phyloP scores from a whole-genome alignment of 169 alveolate species.

The Plasmodium fragile region DNA sequence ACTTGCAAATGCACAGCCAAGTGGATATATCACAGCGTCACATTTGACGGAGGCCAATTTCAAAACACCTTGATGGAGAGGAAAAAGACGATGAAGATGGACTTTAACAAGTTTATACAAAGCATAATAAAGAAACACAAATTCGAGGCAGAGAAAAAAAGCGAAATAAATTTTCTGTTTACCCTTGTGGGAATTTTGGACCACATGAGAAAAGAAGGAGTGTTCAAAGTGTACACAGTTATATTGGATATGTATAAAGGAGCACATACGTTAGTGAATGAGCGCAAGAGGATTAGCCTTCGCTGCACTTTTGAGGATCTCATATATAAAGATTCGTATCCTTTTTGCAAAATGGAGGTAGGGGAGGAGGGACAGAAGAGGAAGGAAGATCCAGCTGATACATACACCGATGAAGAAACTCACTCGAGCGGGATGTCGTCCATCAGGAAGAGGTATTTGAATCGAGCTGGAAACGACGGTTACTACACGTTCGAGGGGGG shows the following conservation, averaged over 20 bases:
- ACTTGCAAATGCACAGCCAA: neutral
- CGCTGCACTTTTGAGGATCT: neutral
- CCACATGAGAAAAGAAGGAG: slow-evolving; percentile 43
- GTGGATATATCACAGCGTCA: neutral
- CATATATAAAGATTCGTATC: slow-evolving; percentile 25
- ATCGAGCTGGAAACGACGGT: neutral
- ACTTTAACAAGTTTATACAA: slow-evolving; percentile 11
- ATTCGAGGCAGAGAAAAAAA: slow-evolving; percentile 18
- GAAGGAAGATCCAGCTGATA: neutral
- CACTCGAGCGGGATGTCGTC: neutral
- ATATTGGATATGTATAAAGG: slow-evolving; percentile 26
- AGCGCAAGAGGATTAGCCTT: neutral
- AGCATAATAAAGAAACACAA: slow-evolving; percentile 2
- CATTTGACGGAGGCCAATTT: neutral
- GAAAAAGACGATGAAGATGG: slow-evolving; percentile 44
- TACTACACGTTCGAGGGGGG: neutral
- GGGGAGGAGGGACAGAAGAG: neutral
- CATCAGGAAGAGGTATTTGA: neutral
- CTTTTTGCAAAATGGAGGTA: slow-evolving; percentile 5
- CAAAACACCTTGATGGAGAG: slow-evolving; percentile 7
- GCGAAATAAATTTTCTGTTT: slow-evolving; percentile 42
- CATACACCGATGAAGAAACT: neutral
- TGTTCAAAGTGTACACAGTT: slow-evolving; percentile 43
- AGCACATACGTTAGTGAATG: slow-evolving; percentile 20
- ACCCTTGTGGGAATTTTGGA: slow-evolving; percentile 19